Percentiles rank a stretch among this genome's conserved stretches.
phyloP scores from a whole-genome alignment of 495 filamentous ascomycete species.

The Penicillium subrubescens region DNA sequence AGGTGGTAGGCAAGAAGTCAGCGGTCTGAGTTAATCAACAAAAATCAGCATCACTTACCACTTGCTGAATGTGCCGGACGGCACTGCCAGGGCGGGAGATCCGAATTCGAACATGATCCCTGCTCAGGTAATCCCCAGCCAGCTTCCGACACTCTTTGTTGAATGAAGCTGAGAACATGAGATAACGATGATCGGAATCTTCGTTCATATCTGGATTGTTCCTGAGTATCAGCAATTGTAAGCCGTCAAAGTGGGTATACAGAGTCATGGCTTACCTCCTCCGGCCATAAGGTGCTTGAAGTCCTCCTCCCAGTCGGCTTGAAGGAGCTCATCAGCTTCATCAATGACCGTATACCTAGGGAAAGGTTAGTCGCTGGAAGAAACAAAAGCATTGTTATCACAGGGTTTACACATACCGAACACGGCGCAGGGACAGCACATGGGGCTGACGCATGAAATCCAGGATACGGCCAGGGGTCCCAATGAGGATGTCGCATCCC shows the following conservation, averaged over 20 bases:
- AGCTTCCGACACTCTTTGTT: constrained; percentile 72
- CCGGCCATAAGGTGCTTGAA: constrained; percentile 73
- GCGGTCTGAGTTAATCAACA: neutral
- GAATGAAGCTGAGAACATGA: constrained; percentile 97
- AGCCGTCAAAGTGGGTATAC: neutral
- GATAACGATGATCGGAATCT: constrained; percentile 77
- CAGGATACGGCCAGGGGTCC: constrained; percentile 79
- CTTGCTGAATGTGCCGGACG: constrained; percentile 78
- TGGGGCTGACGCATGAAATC: constrained; percentile 76
- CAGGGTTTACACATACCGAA: constrained; percentile 55
- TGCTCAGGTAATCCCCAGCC: constrained; percentile 70
- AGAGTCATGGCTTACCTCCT: constrained; percentile 59
- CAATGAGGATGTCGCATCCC: constrained; percentile 89
- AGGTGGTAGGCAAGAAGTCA: neutral
- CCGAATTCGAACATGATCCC: constrained; percentile 72
- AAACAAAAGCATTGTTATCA: neutral
- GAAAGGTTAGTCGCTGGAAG: constrained; percentile 6
- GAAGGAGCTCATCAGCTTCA: constrained; percentile 91
- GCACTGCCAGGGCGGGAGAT: constrained; percentile 84
- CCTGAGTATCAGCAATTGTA: neutral
- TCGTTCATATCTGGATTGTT: constrained; percentile 61
- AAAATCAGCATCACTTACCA: constrained; percentile 29
- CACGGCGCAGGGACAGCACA: constrained; percentile 70
- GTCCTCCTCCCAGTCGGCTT: constrained; percentile 71
- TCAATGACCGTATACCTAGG: constrained; percentile 81